Percentiles rank a stretch among this genome's conserved stretches.
These are phyloP conservation scores for Pulveroboletus sp. DNA, from an alignment of 768 basidiomycete genomes.

Conservation along the genomic window DNA sequence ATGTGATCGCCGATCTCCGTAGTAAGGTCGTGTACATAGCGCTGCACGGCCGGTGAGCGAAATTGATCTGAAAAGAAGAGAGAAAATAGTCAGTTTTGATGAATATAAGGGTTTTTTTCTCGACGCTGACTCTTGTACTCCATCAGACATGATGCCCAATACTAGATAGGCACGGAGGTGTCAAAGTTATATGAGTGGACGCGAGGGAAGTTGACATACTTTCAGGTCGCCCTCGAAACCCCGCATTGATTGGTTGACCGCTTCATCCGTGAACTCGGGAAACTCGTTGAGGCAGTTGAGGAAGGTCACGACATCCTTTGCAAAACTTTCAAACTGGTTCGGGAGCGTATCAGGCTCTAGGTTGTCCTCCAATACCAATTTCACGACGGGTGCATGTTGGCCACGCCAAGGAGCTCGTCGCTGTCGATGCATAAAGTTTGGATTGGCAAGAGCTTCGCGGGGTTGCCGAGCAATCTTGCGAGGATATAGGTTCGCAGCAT, in stretches of 20 bases:
- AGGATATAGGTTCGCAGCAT: constrained; percentile 55
- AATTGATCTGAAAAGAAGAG: constrained; percentile 43
- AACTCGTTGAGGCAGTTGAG: constrained; percentile 53
- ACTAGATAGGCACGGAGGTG: constrained; percentile 34
- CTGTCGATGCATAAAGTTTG: constrained; percentile 33
- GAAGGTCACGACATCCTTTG: constrained; percentile 49
- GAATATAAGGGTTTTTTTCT: neutral
- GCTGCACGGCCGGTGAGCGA: constrained; percentile 48
- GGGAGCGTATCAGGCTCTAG: constrained; percentile 49
- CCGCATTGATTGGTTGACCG: constrained; percentile 46
- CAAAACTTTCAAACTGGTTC: constrained; percentile 42
- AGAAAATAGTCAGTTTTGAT: constrained; percentile 8
- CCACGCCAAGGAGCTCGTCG: constrained; percentile 32
- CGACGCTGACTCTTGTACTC: constrained; percentile 41
- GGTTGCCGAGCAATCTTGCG: constrained; percentile 41
- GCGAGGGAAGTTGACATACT: constrained; percentile 26
- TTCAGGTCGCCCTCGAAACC: constrained; percentile 50
- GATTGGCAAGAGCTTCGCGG: constrained; percentile 36
- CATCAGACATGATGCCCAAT: constrained; percentile 50
- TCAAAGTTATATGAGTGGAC: constrained; percentile 6
- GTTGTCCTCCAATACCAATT: constrained; percentile 37
- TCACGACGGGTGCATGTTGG: constrained; percentile 34
- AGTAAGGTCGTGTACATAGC: constrained; percentile 51
- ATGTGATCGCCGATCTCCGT: constrained; percentile 52
- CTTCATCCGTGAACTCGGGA: constrained; percentile 52